Evolutionary conservation across 1,139 yeast species (phyloP), one percentile per base, ranked within the genome.

Genomic region (Hyphopichia burtonii): DNA sequence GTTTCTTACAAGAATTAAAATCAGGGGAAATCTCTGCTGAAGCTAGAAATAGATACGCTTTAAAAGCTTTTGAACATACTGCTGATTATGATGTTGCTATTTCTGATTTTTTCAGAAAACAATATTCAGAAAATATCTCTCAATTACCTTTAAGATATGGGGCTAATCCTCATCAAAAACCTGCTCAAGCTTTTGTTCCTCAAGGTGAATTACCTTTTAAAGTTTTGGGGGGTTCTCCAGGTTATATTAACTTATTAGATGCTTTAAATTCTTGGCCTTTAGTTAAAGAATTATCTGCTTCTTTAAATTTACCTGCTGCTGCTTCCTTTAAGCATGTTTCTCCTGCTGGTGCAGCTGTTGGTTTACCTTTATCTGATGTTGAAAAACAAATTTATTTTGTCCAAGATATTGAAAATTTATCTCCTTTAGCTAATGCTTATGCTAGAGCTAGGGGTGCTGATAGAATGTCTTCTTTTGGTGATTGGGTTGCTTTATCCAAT

Each of bases 401-500:
- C 50, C 83, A 83, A 57, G 97, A 89, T 65, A 89, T 93, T 60
- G 96, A 89, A 70, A 87, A 90, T 76, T 76, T 93, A 64, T 88
- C 97, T 27, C 98, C 98, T 46, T 78, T 93, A 63, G 99, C 99
- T 50, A 87, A 87, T 61, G 99, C 99, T 46, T 93, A 93, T 61
- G 99, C 99, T 36, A 86, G 99, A 71, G 99, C 99, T 43, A 86
- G 99, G 71, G 99, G 99, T 66, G 99, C 99, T 53, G 99, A 93
- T 73, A 86, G 99, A 78, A 93, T 93, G 99, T 90, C 98, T 12
- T 88, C 96, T 14, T 93, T 93, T 62, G 99, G 99, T 63, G 99
- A 93, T 71, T 93, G 91, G 78, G 93, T 93, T 61, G 99, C 99
- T 42, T 78, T 93, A 51, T 89, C 97, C 47, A 91, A 91, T 76